Evolutionary conservation across 1,284 basidiomycete species (phyloP).

Genomic region (Limonomyces culmigenus): DNA sequence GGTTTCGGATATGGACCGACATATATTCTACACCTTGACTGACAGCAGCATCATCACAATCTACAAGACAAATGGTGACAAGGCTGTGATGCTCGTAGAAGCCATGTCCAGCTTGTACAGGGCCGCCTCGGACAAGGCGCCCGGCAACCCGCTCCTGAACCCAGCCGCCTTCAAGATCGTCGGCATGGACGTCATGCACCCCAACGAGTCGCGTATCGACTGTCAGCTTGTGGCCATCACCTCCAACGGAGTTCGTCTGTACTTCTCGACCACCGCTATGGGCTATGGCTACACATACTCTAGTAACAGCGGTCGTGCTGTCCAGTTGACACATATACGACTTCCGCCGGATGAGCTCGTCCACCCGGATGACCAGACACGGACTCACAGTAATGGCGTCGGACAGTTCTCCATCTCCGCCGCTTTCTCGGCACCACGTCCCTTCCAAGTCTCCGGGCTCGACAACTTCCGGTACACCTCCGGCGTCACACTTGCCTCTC

Average conservation of each 20-base stretch:
- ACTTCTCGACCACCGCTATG: slow-evolving; percentile 45
- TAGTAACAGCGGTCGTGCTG: slow-evolving; percentile 18
- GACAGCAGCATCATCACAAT: slow-evolving; percentile 55
- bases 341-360: slow-evolving; percentile 61
- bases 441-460: slow-evolving; percentile 35
- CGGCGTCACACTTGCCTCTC: slow-evolving; percentile 49
- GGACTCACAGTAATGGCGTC: slow-evolving; percentile 28
- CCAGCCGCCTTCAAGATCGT: slow-evolving; percentile 50
- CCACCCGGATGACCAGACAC: slow-evolving; percentile 55
- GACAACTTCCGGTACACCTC: slow-evolving; percentile 45
- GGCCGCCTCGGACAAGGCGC: slow-evolving; percentile 55
- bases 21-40: slow-evolving; percentile 62
- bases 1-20: slow-evolving; percentile 45
- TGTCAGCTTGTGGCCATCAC: slow-evolving; percentile 71
- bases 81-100: slow-evolving; percentile 47
- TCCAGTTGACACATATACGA: slow-evolving; percentile 63
- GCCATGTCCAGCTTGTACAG: slow-evolving; percentile 55
- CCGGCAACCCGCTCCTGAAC: slow-evolving; percentile 53
- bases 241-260: slow-evolving; percentile 62
- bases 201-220: slow-evolving; percentile 43
- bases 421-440: slow-evolving; percentile 24
- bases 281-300: slow-evolving; percentile 26
- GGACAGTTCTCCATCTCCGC: slow-evolving; percentile 14
- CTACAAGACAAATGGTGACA: slow-evolving; percentile 43
- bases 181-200: slow-evolving; percentile 45